A percentile compares a stretch with the other conserved stretches of the same genome.
Conservation (phyloP, 179 eudicot species). For the Silene coronaria region DNA sequence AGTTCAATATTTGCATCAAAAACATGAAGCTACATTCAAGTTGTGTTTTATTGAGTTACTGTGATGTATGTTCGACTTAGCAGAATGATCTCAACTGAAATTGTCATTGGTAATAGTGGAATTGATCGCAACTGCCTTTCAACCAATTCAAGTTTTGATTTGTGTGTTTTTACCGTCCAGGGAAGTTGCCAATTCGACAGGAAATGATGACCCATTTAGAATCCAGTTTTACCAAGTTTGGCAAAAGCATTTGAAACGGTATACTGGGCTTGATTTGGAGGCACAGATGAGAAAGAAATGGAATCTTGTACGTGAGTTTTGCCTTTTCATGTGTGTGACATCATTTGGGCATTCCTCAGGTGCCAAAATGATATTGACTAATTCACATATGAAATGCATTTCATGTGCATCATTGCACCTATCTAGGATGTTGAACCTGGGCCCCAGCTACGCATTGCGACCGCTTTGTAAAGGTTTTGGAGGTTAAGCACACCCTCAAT, state of each 20-base stretch:
- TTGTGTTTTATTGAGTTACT: conserved; percentile 3
- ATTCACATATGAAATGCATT: not conserved
- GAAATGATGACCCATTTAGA: not conserved
- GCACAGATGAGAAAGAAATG: conserved; percentile 7
- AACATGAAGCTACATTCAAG: not conserved
- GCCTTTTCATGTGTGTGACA: conserved; percentile 14
- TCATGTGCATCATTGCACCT: conserved; percentile 4
- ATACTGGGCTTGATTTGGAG: not conserved
- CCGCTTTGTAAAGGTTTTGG: not conserved
- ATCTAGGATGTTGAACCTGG: not conserved
- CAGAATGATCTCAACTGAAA: not conserved
- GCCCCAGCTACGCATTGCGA: not conserved
- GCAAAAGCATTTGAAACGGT: not conserved
- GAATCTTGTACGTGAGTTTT: not conserved
- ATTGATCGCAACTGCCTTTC: not conserved
- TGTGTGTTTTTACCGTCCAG: not conserved
- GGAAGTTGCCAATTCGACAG: not conserved
- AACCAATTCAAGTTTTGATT: not conserved
- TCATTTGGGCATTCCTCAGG: conserved; percentile 6
- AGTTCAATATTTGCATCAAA: not conserved
- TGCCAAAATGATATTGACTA: not conserved
- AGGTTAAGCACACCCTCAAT: not conserved
- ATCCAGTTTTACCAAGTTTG: not conserved
- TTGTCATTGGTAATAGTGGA: not conserved
- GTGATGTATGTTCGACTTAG: conserved; percentile 9